Evolutionary conservation across 2,329 filamentous ascomycete genomes (phyloP).

Genomic region (Thelonectria olida): DNA sequence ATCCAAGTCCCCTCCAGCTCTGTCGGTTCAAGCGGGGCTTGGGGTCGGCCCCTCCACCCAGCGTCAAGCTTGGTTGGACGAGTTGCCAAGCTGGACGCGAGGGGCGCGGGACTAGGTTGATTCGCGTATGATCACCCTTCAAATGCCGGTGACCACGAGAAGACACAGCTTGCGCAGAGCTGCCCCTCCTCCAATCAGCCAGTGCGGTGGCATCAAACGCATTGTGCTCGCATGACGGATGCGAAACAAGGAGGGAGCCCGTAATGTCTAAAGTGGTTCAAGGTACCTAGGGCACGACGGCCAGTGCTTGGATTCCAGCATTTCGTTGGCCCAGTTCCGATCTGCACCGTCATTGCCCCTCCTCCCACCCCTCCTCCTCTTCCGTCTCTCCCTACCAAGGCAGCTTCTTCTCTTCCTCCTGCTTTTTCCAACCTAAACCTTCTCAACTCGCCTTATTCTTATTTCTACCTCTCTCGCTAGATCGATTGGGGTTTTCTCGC

Average conservation of each 20-base stretch:
- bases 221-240: slow-evolving; percentile 13
- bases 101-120: slow-evolving; percentile 36
- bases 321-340: slow-evolving; percentile 17
- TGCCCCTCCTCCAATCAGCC: slow-evolving; percentile 28
- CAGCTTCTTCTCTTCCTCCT: slow-evolving; percentile 18
- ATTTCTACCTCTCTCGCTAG: slow-evolving; percentile 24
- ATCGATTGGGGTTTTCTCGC: slow-evolving; percentile 29
- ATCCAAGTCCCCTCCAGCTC: slow-evolving; percentile 1
- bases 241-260: slow-evolving; percentile 16
- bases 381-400: slow-evolving; percentile 23
- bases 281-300: too few relatives aligned
- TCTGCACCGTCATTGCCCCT: slow-evolving; percentile 28
- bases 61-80: slow-evolving; percentile 19
- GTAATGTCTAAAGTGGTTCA: slow-evolving; percentile 11
- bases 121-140: slow-evolving; percentile 11
- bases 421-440: slow-evolving; percentile 13
- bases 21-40: too few relatives aligned
- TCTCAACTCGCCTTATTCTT: slow-evolving; percentile 7
- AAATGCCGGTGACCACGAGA: slow-evolving; percentile 22
- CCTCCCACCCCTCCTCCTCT: slow-evolving; percentile 14
- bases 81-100: slow-evolving; percentile 23
- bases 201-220: not conserved
- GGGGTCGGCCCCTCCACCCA: slow-evolving; percentile 6
- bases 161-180: slow-evolving; percentile 10
- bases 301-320: slow-evolving; percentile 1